phyloP scores from a whole-genome alignment of 2,329 filamentous ascomycete species.

The Epichloe sibirici region DNA sequence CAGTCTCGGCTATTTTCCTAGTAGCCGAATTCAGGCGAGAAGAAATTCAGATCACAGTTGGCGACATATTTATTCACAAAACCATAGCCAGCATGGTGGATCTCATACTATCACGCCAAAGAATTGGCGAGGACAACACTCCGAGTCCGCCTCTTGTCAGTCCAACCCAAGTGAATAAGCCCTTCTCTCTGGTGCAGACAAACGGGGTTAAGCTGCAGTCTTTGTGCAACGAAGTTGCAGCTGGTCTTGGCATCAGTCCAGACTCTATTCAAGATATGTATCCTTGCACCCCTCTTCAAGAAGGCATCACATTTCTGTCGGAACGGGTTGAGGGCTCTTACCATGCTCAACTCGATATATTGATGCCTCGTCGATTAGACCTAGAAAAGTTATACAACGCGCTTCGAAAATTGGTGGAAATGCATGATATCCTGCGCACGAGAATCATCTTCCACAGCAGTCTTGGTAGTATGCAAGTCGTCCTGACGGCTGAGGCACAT shows the following conservation, averaged over 20 bases:
- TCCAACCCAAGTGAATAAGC: background rate
- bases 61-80: background rate
- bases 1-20: background rate
- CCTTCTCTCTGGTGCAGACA: background rate
- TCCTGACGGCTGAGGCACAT: background rate
- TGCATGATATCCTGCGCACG: background rate
- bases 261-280: slow-evolving; percentile 24
- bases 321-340: slow-evolving; percentile 20
- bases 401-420: background rate
- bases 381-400: background rate
- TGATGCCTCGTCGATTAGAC: slow-evolving; percentile 10
- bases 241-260: background rate
- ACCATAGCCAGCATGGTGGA: background rate
- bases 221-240: background rate
- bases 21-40: background rate
- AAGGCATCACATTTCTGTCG: slow-evolving; percentile 24
- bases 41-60: background rate
- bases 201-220: background rate
- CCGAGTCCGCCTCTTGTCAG: background rate
- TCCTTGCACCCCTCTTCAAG: slow-evolving; percentile 18
- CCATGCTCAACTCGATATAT: slow-evolving; percentile 18
- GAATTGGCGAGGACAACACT: background rate
- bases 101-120: background rate
- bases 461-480: background rate
- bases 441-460: background rate